phyloP scores from a whole-genome alignment of 176 grass and related monocot species.

The Musa itinerans region DNA sequence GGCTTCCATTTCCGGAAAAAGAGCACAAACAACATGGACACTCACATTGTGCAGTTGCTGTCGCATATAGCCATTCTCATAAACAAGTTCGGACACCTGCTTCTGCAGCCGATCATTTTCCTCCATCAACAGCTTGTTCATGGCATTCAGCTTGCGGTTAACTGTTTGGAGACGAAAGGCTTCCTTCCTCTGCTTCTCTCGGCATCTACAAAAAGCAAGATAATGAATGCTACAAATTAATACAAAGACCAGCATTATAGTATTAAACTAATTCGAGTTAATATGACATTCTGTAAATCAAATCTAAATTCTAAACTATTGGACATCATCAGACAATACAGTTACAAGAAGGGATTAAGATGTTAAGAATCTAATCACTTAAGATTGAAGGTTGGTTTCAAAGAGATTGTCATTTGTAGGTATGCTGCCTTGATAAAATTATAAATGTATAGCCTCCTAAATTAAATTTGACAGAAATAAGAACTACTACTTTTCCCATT shows the following conservation, averaged over 20 bases:
- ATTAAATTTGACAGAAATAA: neutral
- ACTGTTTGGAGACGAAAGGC: conserved; percentile 84
- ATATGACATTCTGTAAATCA: too few species aligned
- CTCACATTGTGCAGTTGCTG: conserved; percentile 68
- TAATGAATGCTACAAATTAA: neutral
- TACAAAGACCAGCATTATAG: neutral
- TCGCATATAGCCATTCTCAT: conserved; percentile 58
- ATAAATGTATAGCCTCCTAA: neutral
- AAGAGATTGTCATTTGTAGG: neutral
- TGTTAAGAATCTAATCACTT: too few species aligned
- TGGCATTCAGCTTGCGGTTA: conserved; percentile 76
- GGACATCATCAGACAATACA: neutral
- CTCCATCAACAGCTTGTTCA: conserved; percentile 99
- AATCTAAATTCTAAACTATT: neutral
- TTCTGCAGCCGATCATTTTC: conserved; percentile 96
- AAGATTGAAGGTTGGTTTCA: neutral
- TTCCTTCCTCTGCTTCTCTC: conserved; percentile 99
- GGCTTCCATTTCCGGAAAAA: too few species aligned
- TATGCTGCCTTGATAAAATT: neutral
- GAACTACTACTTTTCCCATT: neutral
- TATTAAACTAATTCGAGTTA: neutral
- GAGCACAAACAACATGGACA: neutral
- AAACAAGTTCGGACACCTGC: conserved; percentile 84
- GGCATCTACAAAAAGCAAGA: conserved; percentile 39
- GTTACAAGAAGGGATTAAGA: too few species aligned